Conservation (phyloP, 2,329 filamentous ascomycete genomes). For the Nectriaceae sp. region DNA sequence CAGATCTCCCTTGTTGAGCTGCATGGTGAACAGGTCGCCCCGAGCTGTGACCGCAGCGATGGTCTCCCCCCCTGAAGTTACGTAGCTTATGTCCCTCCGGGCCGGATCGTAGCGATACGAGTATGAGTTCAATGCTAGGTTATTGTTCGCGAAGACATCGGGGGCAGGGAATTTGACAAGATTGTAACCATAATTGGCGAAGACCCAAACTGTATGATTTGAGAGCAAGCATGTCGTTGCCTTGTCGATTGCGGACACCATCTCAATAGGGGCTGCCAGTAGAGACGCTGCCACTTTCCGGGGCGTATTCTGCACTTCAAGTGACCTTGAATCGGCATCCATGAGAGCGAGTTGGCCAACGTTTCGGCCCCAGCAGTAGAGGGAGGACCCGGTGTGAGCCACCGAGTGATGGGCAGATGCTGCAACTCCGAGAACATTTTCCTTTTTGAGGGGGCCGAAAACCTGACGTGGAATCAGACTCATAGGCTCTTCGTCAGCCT, state of each 20-base stretch:
- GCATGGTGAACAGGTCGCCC: slow-evolving; percentile 86
- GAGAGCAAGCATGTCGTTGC: slow-evolving; percentile 85
- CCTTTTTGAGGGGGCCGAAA: slow-evolving; percentile 88
- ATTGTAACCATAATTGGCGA: slow-evolving; percentile 95
- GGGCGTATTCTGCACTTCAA: slow-evolving; percentile 80
- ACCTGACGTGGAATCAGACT: slow-evolving; percentile 83
- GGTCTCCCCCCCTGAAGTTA: slow-evolving; percentile 85
- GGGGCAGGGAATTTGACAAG: slow-evolving; percentile 78
- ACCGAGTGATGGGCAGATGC: slow-evolving; percentile 92
- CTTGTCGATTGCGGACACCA: slow-evolving; percentile 85
- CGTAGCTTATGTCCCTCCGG: slow-evolving; percentile 71
- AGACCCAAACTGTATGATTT: slow-evolving; percentile 88
- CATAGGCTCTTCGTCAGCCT: slow-evolving; percentile 80
- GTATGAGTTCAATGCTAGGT: slow-evolving; percentile 63
- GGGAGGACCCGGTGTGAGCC: slow-evolving; percentile 74
- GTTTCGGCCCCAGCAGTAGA: slow-evolving; percentile 96
- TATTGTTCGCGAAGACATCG: slow-evolving; percentile 70
- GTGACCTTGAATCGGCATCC: slow-evolving; percentile 89
- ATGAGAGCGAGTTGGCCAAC: slow-evolving; percentile 91
- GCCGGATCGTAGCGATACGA: slow-evolving; percentile 55
- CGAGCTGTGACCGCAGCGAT: slow-evolving; percentile 84
- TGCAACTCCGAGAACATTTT: slow-evolving; percentile 77
- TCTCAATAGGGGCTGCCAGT: slow-evolving; percentile 65
- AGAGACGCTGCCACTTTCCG: slow-evolving; percentile 87
- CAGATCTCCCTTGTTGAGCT: slow-evolving; percentile 68